Evolutionary conservation across 1,284 basidiomycete species (phyloP).

Genomic region (Entoloma clypeatum): DNA sequence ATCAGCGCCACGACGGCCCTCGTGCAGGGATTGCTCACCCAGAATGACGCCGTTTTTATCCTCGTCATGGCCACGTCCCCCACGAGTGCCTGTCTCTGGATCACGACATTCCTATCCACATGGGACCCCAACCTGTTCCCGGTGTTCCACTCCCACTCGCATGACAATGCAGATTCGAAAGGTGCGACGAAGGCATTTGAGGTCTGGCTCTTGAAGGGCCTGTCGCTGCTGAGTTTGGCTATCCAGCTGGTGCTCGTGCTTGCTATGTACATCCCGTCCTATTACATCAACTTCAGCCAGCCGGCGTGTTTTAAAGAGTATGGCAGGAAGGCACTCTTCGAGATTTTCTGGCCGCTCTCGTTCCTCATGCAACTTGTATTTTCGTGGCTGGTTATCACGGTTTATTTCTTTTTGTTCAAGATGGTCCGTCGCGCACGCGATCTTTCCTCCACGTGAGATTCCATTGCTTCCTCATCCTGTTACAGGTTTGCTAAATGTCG

Average conservation of each 20-base stretch:
- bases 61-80: constrained; percentile 15
- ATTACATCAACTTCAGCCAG: constrained; percentile 1
- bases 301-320: constrained; percentile 8
- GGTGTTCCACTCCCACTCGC: too few relatives aligned
- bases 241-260: constrained; percentile 5
- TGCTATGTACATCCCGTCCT: constrained; percentile 3
- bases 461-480: not conserved
- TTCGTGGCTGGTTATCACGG: not conserved
- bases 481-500: not conserved
- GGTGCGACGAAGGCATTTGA: too few relatives aligned
- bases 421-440: too few relatives aligned
- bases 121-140: not conserved
- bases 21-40: constrained; percentile 9
- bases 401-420: not conserved
- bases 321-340: constrained; percentile 3
- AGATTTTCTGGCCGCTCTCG: constrained; percentile 7
- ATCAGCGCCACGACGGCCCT: constrained; percentile 10
- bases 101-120: not conserved
- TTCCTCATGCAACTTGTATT: constrained; percentile 4
- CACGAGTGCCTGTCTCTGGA: constrained; percentile 14
- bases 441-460: too few relatives aligned
- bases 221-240: not conserved
- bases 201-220: too few relatives aligned
- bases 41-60: constrained; percentile 16
- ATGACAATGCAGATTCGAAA: too few relatives aligned